Evolutionary conservation across 768 basidiomycete genomes (phyloP), one percentile per base, ranked within the genome.

Genomic region (Sarcodon sp.): DNA sequence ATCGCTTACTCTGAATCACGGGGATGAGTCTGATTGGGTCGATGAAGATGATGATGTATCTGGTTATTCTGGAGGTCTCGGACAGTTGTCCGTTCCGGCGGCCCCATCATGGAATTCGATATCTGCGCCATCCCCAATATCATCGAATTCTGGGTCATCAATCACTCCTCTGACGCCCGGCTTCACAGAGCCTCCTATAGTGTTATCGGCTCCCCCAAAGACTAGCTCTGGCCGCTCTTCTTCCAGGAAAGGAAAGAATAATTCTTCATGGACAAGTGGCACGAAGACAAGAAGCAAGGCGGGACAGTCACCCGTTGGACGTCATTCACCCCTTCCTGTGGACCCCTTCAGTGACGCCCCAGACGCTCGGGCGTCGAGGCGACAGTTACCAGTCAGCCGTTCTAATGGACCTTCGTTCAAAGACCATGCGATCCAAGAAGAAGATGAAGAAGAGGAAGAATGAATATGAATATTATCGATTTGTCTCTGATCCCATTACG

Each of bases 371-470:
- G 66, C 72, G 0, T 75, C 77, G 32, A 69, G 87, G 54, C 69
- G 87, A 51, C 83, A 86, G 58, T 66, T 90, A 10, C 86, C 87
- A 21, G 61, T 69, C 44, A 69, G 64, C n/a, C 74, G 86, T 21
- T 66, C 76, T n/a, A 39, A 47, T 10, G 86, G 84, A 1, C 78
- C 76, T 45, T 79, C 85, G 7, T 86, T 86, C 55, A 66, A 68
- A 43, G 21, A 27, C 21, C 76, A 80, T 53, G 64, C 83, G 4
- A 88, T 87, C 48, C 83, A 87, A 60, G 87, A 89, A 59, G 87
- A 88, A 59, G 87, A 90, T 54, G 87, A 89, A 61, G 87, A 71
- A 16, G 87, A 88, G 62, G 87, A 87, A 56, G 79, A 86, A 55
- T 27, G 50, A 35, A 35, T 34, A 51, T 16, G n/a, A 38, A 13